A percentile compares a stretch with the other conserved stretches of the same genome.
phyloP scores from a whole-genome alignment of 1,284 basidiomycete species.

The Tilletiaria anomala region DNA sequence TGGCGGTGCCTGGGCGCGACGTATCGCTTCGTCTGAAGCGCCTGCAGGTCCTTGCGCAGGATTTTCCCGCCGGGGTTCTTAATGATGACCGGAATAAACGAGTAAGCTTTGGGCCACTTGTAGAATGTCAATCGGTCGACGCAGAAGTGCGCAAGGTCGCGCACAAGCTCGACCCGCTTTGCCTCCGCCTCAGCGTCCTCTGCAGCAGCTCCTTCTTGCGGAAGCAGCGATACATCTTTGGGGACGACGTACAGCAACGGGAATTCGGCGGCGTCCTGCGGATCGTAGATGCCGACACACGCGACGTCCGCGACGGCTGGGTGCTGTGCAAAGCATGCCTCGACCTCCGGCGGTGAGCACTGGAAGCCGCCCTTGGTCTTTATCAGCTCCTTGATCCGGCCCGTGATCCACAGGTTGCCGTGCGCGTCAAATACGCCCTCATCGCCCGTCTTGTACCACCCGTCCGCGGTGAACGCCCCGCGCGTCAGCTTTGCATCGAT shows the following conservation, averaged over 20 bases:
- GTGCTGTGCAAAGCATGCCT: slow-evolving; percentile 15
- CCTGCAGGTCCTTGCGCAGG: slow-evolving; percentile 17
- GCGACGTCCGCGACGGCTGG: slow-evolving; percentile 14
- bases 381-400: slow-evolving; percentile 22
- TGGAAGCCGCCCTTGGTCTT: slow-evolving; percentile 28
- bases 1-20: too few relatives aligned
- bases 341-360: slow-evolving; percentile 21
- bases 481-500: slow-evolving; percentile 12
- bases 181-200: too few relatives aligned
- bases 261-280: slow-evolving; percentile 10
- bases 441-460: slow-evolving; percentile 21
- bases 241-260: slow-evolving; percentile 13
- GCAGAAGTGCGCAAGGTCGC: slow-evolving; percentile 9
- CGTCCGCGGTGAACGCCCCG: slow-evolving; percentile 16
- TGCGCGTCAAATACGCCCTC: slow-evolving; percentile 19
- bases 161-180: slow-evolving; percentile 8
- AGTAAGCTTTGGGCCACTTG: slow-evolving; percentile 16
- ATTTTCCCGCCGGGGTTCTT: slow-evolving; percentile 15
- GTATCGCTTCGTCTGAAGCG: too few relatives aligned
- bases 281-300: slow-evolving; percentile 9
- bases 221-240: slow-evolving; percentile 7
- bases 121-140: slow-evolving; percentile 15
- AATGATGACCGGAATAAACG: slow-evolving; percentile 8
- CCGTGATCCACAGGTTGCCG: slow-evolving; percentile 25
- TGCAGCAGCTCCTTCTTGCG: too few relatives aligned